Conservation (phyloP, 352 stramenopile species). For the Salisapilia sapeloensis region DNA sequence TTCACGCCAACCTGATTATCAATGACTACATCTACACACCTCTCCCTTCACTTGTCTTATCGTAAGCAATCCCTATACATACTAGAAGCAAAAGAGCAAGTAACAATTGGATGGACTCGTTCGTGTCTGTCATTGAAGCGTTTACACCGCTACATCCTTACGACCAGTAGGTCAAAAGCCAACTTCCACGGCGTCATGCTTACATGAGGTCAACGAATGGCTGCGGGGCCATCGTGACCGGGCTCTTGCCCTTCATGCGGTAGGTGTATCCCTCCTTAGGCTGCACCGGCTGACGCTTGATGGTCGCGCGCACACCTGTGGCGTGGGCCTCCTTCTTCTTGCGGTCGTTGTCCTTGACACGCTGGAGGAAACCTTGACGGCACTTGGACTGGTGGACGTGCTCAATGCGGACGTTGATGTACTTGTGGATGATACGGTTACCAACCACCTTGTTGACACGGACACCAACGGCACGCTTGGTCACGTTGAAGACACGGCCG, state of each 20-base stretch:
- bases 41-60: no score
- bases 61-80: no score
- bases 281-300: slow-evolving; percentile 91
- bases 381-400: slow-evolving; percentile 98
- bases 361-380: slow-evolving; percentile 95
- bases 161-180: slow-evolving; percentile 1
- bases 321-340: slow-evolving; percentile 93
- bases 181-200: slow-evolving; percentile 10
- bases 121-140: no score
- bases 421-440: slow-evolving; percentile 99
- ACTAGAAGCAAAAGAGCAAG: no score
- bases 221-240: slow-evolving; percentile 95
- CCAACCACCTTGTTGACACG: slow-evolving; percentile 98
- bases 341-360: slow-evolving; percentile 97
- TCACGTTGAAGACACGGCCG: slow-evolving; percentile 99
- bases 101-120: no score
- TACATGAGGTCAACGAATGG: slow-evolving; percentile 98
- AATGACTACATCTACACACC: no score
- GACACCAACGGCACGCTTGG: slow-evolving; percentile 95
- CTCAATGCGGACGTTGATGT: slow-evolving; percentile 99
- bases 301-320: slow-evolving; percentile 77
- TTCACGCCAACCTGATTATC: no score
- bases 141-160: no score
- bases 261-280: slow-evolving; percentile 94
- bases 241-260: slow-evolving; percentile 71